Base-by-base conservation (phyloP, 2,329 filamentous ascomycete genomes). In the Cytospora leucostoma region DNA sequence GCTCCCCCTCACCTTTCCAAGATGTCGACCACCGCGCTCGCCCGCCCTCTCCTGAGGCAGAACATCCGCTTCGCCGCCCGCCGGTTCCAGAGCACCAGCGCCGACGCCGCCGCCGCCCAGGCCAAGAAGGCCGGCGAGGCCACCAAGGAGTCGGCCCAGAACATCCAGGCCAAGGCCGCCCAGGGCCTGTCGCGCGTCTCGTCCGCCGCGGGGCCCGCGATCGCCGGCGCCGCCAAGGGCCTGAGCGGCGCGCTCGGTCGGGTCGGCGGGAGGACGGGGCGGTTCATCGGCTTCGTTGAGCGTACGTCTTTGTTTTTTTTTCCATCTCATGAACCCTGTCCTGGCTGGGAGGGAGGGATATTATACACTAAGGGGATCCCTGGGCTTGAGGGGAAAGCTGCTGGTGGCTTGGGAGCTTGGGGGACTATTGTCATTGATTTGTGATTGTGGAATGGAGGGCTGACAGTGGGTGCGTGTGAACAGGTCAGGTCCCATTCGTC, bases 401-500 rank as follows among this genome's bases (percentile, higher is more conserved):
- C 8, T 12, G 54, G 34, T 7, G 49, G 10, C 3, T 40, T 21
- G 2, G 21, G 13, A n/a, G 49, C 54, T 62, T 17, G 56, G 33
- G 4, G 11, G 44, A 21, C 21, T 7, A 37, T 37, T 37, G 35
- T 4, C 27, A 27, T n/a, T 6, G 34, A 17, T 19, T n/a, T 11
- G 8, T 47, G 4, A 12, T 47, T 47, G 44, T 21, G 19, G 44
- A 47, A 47, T 7, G 44, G 17, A 21, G 44, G n/a, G 44, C 44
- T 47, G 44, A 47, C 44, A 21, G 19, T 63, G 21, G 40, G 38
- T 62, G 35, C 51, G 50, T 65, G 34, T 32, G 19, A 52, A 55
- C 74, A 97, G 94, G 88, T 78, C 84, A 95, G 81, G 86, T 93
- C 70, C 95, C 95, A 71, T 88, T 88, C 67, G 89, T 93, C 68